phyloP scores from a whole-genome alignment of 2,329 filamentous ascomycete species.

The Aspergillus fumigatiaffinis region DNA sequence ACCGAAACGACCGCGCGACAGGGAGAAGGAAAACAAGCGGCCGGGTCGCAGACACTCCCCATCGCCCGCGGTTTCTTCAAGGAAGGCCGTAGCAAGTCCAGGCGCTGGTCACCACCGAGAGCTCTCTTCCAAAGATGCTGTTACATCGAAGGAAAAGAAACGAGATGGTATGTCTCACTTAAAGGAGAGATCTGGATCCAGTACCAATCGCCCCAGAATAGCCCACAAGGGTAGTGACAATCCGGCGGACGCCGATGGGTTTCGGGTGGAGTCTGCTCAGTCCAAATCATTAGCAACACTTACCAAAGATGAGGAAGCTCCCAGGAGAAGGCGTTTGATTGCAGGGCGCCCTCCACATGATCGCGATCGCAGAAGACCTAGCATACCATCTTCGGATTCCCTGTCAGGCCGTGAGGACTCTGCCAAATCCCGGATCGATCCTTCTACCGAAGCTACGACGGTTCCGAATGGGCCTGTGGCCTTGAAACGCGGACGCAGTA shows the following conservation, averaged over 20 bases:
- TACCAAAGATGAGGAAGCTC: conserved; percentile 33
- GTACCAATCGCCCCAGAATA: conserved; percentile 19
- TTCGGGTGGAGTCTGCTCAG: conserved; percentile 24
- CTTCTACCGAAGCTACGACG: conserved; percentile 17
- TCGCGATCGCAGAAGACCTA: conserved; percentile 31
- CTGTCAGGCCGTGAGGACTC: conserved; percentile 37
- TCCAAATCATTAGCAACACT: conserved; percentile 22
- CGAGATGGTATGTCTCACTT: conserved; percentile 18
- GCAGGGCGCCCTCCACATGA: conserved; percentile 40
- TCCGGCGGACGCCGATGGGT: conserved; percentile 31
- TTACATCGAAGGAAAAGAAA: conserved; percentile 23
- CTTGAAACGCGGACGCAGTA: conserved; percentile 41
- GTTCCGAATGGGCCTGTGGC: conserved; percentile 16
- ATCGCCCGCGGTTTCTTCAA: conserved; percentile 35
- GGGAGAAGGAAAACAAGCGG: conserved; percentile 37
- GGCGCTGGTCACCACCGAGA: conserved; percentile 23
- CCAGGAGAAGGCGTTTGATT: conserved; percentile 38
- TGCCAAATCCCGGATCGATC: conserved; percentile 28
- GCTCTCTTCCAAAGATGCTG: conserved; percentile 20
- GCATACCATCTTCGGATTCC: conserved; percentile 39
- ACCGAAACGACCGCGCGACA: conserved; percentile 37
- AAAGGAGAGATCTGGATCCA: conserved; percentile 21
- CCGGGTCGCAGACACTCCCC: conserved; percentile 32
- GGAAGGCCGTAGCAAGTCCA: conserved; percentile 31
- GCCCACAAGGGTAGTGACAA: conserved; percentile 22